phyloP scores from a whole-genome alignment of 1,284 basidiomycete genomes.

The Tylopilus orsonianus region DNA sequence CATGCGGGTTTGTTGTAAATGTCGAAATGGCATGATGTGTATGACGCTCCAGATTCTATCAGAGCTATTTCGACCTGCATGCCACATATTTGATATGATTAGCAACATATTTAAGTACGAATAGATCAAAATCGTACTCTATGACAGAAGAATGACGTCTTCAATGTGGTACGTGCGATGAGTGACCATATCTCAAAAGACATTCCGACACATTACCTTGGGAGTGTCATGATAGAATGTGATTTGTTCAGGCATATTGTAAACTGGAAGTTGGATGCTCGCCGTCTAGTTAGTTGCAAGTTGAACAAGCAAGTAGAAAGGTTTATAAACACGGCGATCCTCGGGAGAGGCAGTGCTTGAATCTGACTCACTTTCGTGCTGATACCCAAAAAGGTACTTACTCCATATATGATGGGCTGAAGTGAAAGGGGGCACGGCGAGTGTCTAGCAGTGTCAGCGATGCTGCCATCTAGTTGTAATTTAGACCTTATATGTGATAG shows the following conservation, averaged over 20 bases:
- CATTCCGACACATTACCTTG: neutral
- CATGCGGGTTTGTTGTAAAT: slow-evolving; percentile 14
- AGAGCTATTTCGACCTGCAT: slow-evolving; percentile 19
- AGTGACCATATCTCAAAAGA: neutral
- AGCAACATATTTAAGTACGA: neutral
- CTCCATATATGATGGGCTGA: too few species aligned
- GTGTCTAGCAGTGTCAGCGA: too few species aligned
- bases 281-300: too few species aligned
- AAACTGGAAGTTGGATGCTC: too few species aligned
- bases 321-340: too few species aligned
- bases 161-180: neutral
- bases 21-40: slow-evolving; percentile 6
- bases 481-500: too few species aligned
- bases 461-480: too few species aligned
- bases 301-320: too few species aligned
- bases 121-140: slow-evolving; percentile 11
- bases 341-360: too few species aligned
- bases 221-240: slow-evolving; percentile 7
- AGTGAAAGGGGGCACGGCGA: too few species aligned
- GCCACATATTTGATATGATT: neutral
- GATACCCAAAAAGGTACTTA: too few species aligned
- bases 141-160: slow-evolving; percentile 8
- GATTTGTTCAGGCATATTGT: slow-evolving; percentile 7
- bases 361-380: too few species aligned
- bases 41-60: slow-evolving; percentile 10